A percentile compares a stretch with the other conserved stretches of the same genome.
phyloP scores from a whole-genome alignment of 1,284 basidiomycete genomes.

The Malassezia yamatoensis region DNA sequence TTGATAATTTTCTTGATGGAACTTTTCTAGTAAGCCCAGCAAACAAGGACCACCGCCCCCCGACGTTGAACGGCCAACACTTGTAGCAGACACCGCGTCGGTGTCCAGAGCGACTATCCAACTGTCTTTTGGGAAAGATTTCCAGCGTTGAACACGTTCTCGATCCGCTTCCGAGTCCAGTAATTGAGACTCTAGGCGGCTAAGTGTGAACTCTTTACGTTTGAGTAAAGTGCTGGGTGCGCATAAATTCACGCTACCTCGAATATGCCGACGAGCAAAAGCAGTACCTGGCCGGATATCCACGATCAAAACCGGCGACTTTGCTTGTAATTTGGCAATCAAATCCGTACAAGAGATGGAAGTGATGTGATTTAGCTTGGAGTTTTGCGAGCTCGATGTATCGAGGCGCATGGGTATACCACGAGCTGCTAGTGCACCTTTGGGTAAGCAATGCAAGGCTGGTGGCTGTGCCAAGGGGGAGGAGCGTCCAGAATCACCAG shows the following conservation, averaged over 20 bases:
- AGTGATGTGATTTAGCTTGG: not conserved
- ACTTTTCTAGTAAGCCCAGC: conserved; percentile 43
- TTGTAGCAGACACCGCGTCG: conserved; percentile 27
- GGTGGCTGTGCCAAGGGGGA: not conserved
- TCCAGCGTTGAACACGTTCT: conserved; percentile 26
- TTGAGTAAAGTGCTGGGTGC: conserved; percentile 81
- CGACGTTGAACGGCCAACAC: conserved; percentile 31
- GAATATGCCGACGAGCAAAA: conserved; percentile 27
- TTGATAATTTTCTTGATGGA: conserved; percentile 33
- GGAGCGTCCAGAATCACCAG: not conserved
- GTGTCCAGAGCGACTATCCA: conserved; percentile 42
- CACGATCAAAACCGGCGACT: conserved; percentile 52
- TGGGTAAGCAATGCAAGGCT: not conserved
- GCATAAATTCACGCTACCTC: conserved; percentile 68
- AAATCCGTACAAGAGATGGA: not conserved
- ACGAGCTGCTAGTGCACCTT: not conserved
- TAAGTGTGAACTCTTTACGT: conserved; percentile 38
- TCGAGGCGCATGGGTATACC: not conserved
- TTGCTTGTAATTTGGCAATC: not conserved
- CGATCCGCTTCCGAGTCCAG: conserved; percentile 21
- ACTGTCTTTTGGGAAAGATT: not conserved
- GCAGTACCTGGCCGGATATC: conserved; percentile 69
- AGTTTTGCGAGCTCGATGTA: not conserved
- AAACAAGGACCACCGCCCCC: conserved; percentile 43
- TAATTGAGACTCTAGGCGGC: conserved; percentile 40